A percentile compares a stretch with the other conserved stretches of the same genome.
phyloP scores from a whole-genome alignment of 2,329 filamentous ascomycete genomes.

The Zymoseptoria passerinii region DNA sequence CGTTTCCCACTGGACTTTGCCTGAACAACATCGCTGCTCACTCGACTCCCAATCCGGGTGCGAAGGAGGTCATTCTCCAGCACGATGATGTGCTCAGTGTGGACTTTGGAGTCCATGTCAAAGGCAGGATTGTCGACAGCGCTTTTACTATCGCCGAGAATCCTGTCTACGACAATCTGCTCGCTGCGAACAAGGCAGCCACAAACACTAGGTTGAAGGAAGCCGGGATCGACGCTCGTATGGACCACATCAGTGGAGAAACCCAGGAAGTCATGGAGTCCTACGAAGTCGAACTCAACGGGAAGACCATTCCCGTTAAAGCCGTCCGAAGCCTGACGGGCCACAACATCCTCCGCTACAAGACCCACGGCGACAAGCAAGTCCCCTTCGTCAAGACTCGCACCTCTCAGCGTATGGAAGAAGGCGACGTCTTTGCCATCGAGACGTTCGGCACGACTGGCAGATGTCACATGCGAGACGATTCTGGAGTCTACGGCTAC shows the following conservation, averaged over 20 bases:
- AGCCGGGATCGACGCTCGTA: slow-evolving; percentile 83
- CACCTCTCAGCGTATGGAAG: slow-evolving; percentile 94
- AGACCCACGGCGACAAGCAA: slow-evolving; percentile 86
- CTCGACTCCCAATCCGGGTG: slow-evolving; percentile 79
- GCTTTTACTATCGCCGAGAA: slow-evolving; percentile 63
- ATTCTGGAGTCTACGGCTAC: slow-evolving; percentile 83
- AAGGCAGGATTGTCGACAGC: slow-evolving; percentile 62
- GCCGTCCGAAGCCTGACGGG: slow-evolving; percentile 80
- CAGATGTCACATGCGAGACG: slow-evolving; percentile 77
- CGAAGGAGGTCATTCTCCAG: slow-evolving; percentile 65
- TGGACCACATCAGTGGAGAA: slow-evolving; percentile 72
- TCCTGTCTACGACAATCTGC: slow-evolving; percentile 58
- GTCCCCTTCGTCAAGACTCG: slow-evolving; percentile 86
- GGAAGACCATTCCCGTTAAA: slow-evolving; percentile 71
- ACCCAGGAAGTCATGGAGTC: slow-evolving; percentile 93
- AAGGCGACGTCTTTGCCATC: slow-evolving; percentile 89
- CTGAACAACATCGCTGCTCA: slow-evolving; percentile 81
- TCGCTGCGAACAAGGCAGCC: slow-evolving; percentile 58
- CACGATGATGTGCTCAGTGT: slow-evolving; percentile 65
- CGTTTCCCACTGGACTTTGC: slow-evolving; percentile 76
- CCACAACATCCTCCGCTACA: slow-evolving; percentile 81
- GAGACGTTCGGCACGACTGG: slow-evolving; percentile 94
- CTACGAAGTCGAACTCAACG: slow-evolving; percentile 78
- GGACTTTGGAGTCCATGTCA: slow-evolving; percentile 63
- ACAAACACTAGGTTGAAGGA: slow-evolving; percentile 73